phyloP scores from a whole-genome alignment of 106 monocot species.

The Amphibolis antarctica region DNA sequence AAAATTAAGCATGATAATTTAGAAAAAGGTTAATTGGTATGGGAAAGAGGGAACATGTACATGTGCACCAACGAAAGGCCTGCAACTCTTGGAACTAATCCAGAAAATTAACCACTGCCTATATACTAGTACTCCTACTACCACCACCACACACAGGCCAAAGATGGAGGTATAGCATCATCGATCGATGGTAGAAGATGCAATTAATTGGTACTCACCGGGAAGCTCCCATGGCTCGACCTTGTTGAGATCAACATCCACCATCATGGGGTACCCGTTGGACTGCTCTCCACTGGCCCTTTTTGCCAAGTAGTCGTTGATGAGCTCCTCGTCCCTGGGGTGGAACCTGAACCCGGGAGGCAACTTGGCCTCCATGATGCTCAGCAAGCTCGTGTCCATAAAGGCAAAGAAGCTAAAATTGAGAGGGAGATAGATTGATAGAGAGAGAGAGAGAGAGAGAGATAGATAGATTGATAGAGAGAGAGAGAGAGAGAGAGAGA shows the following conservation, averaged over 20 bases:
- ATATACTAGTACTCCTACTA: no score
- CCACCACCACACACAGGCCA: no score
- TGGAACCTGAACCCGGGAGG: slow-evolving; percentile 84
- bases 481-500: not conserved
- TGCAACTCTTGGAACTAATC: no score
- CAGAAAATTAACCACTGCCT: no score
- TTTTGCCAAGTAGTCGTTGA: slow-evolving; percentile 47
- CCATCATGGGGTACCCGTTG: slow-evolving; percentile 19
- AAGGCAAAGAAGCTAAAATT: slow-evolving; percentile 9
- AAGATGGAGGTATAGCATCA: no score
- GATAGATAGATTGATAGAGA: not conserved
- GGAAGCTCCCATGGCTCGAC: slow-evolving; percentile 93
- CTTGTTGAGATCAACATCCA: slow-evolving; percentile 85
- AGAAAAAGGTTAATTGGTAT: no score
- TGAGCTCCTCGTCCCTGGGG: slow-evolving; percentile 72
- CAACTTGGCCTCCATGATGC: slow-evolving; percentile 60
- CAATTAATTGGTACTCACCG: slow-evolving; percentile 32
- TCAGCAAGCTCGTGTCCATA: slow-evolving; percentile 34
- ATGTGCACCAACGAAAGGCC: no score
- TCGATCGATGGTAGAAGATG: no score
- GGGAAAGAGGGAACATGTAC: no score
- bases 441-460: not conserved
- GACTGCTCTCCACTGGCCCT: slow-evolving; percentile 13
- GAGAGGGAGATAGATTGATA: not conserved
- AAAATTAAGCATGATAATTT: no score